Conservation (phyloP, 2,329 filamentous ascomycete species). For the Aspergillus quadrilineatus region DNA sequence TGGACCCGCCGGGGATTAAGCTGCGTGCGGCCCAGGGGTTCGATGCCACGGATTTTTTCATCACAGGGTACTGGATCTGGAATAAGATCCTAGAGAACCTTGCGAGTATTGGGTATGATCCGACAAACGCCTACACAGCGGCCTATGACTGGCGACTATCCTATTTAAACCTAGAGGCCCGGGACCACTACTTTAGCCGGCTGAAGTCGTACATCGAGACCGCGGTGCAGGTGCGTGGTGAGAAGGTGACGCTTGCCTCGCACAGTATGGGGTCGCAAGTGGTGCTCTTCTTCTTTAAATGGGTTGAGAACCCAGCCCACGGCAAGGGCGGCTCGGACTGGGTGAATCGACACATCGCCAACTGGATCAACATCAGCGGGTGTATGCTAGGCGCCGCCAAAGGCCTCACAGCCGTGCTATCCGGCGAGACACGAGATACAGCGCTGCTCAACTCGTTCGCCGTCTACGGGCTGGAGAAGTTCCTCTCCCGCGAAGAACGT, state of each 20-base stretch:
- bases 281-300: constrained; percentile 75
- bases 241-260: constrained; percentile 82
- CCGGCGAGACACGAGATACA: constrained; percentile 97
- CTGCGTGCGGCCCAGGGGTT: constrained; percentile 92
- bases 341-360: constrained; percentile 87
- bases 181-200: constrained; percentile 91
- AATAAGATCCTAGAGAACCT: constrained; percentile 98
- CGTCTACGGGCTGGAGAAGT: constrained; percentile 95
- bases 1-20: constrained; percentile 89
- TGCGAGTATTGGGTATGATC: constrained; percentile 93
- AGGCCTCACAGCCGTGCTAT: constrained; percentile 83
- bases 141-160: constrained; percentile 90
- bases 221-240: constrained; percentile 67
- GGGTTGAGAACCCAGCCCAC: constrained; percentile 74
- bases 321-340: constrained; percentile 80
- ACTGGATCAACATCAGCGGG: constrained; percentile 97
- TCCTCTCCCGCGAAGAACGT: constrained; percentile 83
- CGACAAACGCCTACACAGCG: constrained; percentile 67
- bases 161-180: constrained; percentile 81
- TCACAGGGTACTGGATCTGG: constrained; percentile 94
- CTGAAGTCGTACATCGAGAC: constrained; percentile 89
- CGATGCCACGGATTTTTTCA: constrained; percentile 88
- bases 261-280: constrained; percentile 99
- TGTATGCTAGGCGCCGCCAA: constrained; percentile 97
- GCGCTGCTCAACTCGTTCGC: constrained; percentile 95